Base-by-base conservation (phyloP, 176 grass and related monocot species). In the Zizania latifolia region DNA sequence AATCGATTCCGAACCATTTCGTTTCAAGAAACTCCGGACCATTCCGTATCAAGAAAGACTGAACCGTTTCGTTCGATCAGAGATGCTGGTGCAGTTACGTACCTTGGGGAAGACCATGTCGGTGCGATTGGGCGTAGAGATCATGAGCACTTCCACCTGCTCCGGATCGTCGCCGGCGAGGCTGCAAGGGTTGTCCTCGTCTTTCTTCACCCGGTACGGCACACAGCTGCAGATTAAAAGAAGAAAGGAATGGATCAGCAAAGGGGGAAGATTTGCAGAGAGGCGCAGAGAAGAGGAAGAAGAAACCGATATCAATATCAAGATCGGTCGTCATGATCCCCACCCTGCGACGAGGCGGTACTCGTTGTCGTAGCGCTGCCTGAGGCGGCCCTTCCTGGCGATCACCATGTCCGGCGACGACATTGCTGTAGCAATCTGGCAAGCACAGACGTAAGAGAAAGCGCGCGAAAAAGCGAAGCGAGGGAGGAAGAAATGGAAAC, bases 81-180 rank as follows among this genome's bases (percentile, higher is more conserved):
- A 16, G 51, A 50, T 34, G 29, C 13, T 1, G 23, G 15, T 23
- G 54, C 53, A 33, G 29, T 23, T 28, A 12, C 23, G n/a, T 2
- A 92, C 92, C 92, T 96, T 96, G 13, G 92, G 92, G 74, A 96
- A 96, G 85, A 96, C 89, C 71, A 92, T 80, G 83, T 96, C 92
- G 5, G 65, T 9, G 29, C 86, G 75, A 78, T 86, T 89, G 8
- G 92, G 89, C 51, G 89, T 92, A 78, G 89, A 85, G 60, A 96
- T 87, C 92, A 96, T 96, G 59, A 96, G 84, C 58, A 96, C 92
- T 64, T 92, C 86, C 78, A 94, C 72, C 48, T 58, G 63, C 28
- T 62, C 72, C 23, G 76, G 13, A 30, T 46, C 29, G 48, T 34
- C 75, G 58, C 7, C 77, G 59, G 36, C 65, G 40, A 28, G 31